Percentiles rank a stretch among this genome's conserved stretches.
phyloP scores from a whole-genome alignment of 1,284 basidiomycete species.

The Neolentinus lepideus region DNA sequence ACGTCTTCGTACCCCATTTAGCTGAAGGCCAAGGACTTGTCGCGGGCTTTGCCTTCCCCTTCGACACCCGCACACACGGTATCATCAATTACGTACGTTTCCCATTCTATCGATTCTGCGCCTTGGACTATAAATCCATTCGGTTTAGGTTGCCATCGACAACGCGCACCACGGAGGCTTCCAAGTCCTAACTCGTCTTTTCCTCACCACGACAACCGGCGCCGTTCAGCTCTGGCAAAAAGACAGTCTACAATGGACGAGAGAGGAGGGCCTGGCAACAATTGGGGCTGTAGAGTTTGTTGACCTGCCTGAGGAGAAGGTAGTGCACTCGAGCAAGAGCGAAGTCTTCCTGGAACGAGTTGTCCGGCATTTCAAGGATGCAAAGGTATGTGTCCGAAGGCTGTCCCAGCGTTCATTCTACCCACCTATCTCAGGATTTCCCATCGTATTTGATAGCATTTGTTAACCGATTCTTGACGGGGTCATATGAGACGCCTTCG shows the following conservation, averaged over 20 bases:
- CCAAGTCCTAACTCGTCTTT: slow-evolving; percentile 38
- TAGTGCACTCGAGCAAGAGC: slow-evolving; percentile 22
- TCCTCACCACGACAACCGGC: slow-evolving; percentile 73
- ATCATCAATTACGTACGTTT: slow-evolving; percentile 58
- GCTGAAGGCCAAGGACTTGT: slow-evolving; percentile 49
- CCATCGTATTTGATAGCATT: slow-evolving; percentile 69
- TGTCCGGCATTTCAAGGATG: slow-evolving; percentile 53
- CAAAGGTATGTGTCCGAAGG: slow-evolving; percentile 38
- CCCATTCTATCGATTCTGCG: neutral
- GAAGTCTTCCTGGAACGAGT: slow-evolving; percentile 57
- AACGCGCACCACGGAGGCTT: slow-evolving; percentile 35
- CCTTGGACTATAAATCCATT: neutral
- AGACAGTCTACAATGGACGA: slow-evolving; percentile 61
- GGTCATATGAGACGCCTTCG: slow-evolving; percentile 54
- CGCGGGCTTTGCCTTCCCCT: slow-evolving; percentile 63
- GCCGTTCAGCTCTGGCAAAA: slow-evolving; percentile 73
- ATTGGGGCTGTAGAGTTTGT: slow-evolving; percentile 65
- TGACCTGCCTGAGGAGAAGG: slow-evolving; percentile 55
- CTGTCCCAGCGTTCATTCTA: neutral
- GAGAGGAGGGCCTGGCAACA: slow-evolving; percentile 78
- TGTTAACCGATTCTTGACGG: slow-evolving; percentile 63
- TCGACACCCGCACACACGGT: slow-evolving; percentile 68
- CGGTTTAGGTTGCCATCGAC: slow-evolving; percentile 47
- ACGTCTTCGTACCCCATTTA: slow-evolving; percentile 53
- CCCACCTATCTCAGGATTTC: slow-evolving; percentile 42